These are phyloP conservation scores for Tephrocybe sp. DNA, from an alignment of 768 basidiomycete genomes.

Conservation along the genomic window DNA sequence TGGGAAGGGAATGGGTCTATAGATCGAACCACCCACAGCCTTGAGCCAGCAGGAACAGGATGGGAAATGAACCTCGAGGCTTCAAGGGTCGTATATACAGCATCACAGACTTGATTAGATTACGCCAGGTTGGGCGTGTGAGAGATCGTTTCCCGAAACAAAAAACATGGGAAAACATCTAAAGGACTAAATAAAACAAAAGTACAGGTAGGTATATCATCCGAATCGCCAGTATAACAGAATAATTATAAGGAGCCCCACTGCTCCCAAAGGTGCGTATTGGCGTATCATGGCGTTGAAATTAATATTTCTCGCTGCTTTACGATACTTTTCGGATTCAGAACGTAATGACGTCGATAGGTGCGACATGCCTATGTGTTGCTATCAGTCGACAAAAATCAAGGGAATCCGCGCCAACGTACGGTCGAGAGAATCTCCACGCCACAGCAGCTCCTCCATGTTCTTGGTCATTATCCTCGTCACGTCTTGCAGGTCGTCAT, in stretches of 20 bases:
- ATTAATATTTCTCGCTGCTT: conserved; percentile 93
- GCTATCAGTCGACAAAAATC: not conserved
- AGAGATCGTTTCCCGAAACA: conserved; percentile 7
- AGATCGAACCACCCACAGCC: not conserved
- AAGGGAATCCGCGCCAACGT: conserved; percentile 26
- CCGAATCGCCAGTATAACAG: conserved; percentile 77
- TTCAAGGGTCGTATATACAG: too few relatives aligned
- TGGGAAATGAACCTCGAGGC: too few relatives aligned
- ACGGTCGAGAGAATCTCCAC: conserved; percentile 97
- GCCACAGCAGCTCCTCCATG: conserved; percentile 98
- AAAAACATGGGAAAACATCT: not conserved
- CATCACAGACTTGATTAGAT: conserved; percentile 18
- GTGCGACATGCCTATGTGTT: conserved; percentile 84
- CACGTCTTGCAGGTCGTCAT: conserved; percentile 96
- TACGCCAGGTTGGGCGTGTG: conserved; percentile 1
- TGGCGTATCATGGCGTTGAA: conserved; percentile 91
- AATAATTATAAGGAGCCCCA: conserved; percentile 75
- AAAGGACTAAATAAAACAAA: conserved; percentile 1
- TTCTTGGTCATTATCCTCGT: conserved; percentile 99
- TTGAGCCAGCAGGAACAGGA: conserved; percentile 5
- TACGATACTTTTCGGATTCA: conserved; percentile 97
- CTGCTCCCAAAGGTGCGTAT: conserved; percentile 89
- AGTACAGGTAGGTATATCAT: conserved; percentile 30
- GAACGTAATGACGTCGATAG: conserved; percentile 90
- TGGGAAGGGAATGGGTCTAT: not conserved